Evolutionary conservation across 768 basidiomycete species (phyloP).

Genomic region (Trametes cubensis): DNA sequence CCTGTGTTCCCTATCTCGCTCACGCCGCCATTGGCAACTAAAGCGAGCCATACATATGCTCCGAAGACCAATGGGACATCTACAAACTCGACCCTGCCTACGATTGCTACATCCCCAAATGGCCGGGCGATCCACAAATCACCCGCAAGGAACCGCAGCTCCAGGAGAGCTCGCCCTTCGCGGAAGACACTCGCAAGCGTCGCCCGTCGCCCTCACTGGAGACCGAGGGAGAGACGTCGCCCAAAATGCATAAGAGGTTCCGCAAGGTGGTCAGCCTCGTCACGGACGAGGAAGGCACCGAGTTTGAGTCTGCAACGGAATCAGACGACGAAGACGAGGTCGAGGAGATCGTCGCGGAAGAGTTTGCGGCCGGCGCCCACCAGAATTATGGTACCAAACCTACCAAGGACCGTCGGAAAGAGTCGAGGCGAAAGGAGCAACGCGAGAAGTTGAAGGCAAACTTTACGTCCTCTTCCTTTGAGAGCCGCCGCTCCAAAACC

Average conservation of each 20-base stretch:
- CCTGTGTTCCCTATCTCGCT: background rate
- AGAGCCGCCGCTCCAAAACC: slow-evolving; percentile 5
- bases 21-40: slow-evolving; percentile 7
- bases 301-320: slow-evolving; percentile 11
- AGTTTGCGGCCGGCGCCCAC: background rate
- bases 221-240: background rate
- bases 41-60: slow-evolving; percentile 53
- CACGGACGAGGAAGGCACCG: slow-evolving; percentile 17
- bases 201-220: background rate
- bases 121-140: slow-evolving; percentile 34
- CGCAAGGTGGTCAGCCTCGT: slow-evolving; percentile 15
- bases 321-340: slow-evolving; percentile 28
- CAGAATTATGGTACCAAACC: background rate
- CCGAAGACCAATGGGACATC: slow-evolving; percentile 85
- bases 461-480: slow-evolving; percentile 4
- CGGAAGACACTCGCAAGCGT: background rate
- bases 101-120: slow-evolving; percentile 55
- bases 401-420: slow-evolving; percentile 1
- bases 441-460: slow-evolving; percentile 20
- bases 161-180: background rate
- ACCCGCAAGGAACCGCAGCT: slow-evolving; percentile 21
- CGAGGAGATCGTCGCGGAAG: slow-evolving; percentile 24
- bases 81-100: slow-evolving; percentile 82
- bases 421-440: slow-evolving; percentile 8
- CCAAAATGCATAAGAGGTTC: slow-evolving; percentile 18